A percentile compares a stretch with the other conserved stretches of the same genome.
Conservation (phyloP, 208 protist genomes). For the Wallacemonas sp. region DNA sequence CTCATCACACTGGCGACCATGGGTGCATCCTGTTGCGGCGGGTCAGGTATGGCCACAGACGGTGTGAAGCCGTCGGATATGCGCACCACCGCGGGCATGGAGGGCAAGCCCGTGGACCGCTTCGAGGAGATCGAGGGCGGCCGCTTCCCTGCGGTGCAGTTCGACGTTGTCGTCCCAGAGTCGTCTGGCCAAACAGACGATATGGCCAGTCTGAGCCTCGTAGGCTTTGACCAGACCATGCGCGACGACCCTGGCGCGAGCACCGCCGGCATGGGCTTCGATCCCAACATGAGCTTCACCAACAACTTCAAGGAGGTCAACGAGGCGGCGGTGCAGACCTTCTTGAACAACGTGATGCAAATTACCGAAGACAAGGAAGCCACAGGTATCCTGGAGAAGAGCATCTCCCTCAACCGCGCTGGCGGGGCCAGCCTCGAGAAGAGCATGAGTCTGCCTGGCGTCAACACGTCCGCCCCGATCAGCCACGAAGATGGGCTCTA, state of each 20-base stretch:
- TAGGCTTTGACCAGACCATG: conserved; percentile 49
- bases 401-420: conserved; percentile 20
- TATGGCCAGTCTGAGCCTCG: conserved; percentile 25
- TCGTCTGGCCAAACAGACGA: neutral
- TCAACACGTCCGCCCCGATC: conserved; percentile 9
- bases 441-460: conserved; percentile 1
- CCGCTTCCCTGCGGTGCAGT: conserved; percentile 37
- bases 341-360: conserved; percentile 54
- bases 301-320: conserved; percentile 72
- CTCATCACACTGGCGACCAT: neutral
- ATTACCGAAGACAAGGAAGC: conserved; percentile 27
- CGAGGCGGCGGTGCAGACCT: conserved; percentile 39
- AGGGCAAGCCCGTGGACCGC: conserved; percentile 18
- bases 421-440: neutral
- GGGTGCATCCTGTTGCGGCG: conserved; percentile 17
- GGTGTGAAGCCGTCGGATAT: conserved; percentile 9
- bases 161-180: conserved; percentile 57
- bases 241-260: conserved; percentile 35
- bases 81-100: conserved; percentile 1
- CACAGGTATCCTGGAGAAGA: conserved; percentile 49
- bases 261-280: conserved; percentile 19
- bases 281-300: conserved; percentile 69
- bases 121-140: conserved; percentile 16
- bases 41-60: neutral
- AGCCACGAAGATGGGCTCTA: conserved; percentile 43